Base-by-base conservation (phyloP, 2,329 filamentous ascomycete genomes). In the Colletotrichum chrysophilum region DNA sequence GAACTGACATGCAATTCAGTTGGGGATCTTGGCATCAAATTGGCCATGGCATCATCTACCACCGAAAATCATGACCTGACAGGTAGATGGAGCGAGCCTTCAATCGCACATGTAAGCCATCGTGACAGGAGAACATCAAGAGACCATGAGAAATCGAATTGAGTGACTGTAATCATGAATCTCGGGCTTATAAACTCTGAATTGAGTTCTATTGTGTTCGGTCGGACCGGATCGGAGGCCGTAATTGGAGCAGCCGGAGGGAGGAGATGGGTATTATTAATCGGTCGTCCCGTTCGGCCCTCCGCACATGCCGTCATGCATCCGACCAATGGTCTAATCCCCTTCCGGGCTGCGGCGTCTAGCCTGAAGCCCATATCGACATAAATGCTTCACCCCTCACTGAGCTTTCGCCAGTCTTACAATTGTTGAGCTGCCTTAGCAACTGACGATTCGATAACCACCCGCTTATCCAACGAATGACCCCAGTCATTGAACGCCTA, bases 221-320 rank as follows among this genome's bases (percentile, higher is more conserved):
- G 13, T 56, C 36, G 67, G 34, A 60, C 52, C 36, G 55, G 52
- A 26, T 61, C 67, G 61, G 28, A 61, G 66, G n/a, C 34, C 58
- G 48, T 70, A 32, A 66, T 55, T 75, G 68, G 72, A 62, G 68
- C 52, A 61, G 67, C 52, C 55, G 65, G 43, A 34, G 48, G 64
- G 34, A 14, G 43, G n/a, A 13, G 43, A 12, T 52, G 43, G 43
- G 12, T 55, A 76, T 76, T 76, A 74, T 60, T 69, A 76, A 76
- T 76, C 74, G 65, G 48, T 48, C 26, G 16, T 60, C 43, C 64
- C 65, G 74, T 61, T 60, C 70, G 70, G 74, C 70, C 38, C 64
- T 75, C 70, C 56, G 70, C 56, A 56, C 7, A 75, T 75, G 70
- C 70, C 74, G 74, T 73, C 70, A 75, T 75, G 64, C 32, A 60